Percentiles rank a stretch among this genome's conserved stretches.
These are phyloP conservation scores for Aureobasidium sp. DNA, from an alignment of 2,329 filamentous ascomycete genomes.

Conservation along the genomic window DNA sequence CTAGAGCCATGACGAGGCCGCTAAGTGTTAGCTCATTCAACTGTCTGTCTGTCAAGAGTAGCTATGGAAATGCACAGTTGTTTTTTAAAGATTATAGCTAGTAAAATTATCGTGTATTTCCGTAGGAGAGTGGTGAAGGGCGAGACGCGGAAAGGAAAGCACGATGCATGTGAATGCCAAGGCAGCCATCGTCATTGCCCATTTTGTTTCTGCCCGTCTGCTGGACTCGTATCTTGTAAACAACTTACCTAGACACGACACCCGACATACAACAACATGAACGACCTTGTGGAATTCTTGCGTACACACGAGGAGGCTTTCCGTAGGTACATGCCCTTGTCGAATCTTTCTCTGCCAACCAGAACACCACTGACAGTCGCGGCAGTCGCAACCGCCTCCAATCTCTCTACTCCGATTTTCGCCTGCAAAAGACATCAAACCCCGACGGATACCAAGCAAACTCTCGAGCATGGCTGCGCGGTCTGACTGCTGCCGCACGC, in stretches of 20 bases:
- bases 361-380: not conserved
- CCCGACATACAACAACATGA: not conserved
- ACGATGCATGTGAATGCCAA: constrained; percentile 12
- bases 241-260: not conserved
- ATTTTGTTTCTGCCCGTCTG: not conserved
- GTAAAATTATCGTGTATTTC: too few species aligned
- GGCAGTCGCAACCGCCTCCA: constrained; percentile 62
- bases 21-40: too few species aligned
- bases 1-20: too few species aligned
- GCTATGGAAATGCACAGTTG: too few species aligned
- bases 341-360: constrained; percentile 15
- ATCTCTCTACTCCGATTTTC: constrained; percentile 84
- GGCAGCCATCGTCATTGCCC: not conserved
- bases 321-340: constrained; percentile 32
- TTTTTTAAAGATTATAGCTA: too few species aligned
- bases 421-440: constrained; percentile 65
- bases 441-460: constrained; percentile 82
- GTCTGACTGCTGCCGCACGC: constrained; percentile 61
- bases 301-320: constrained; percentile 44
- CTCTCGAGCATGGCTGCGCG: constrained; percentile 68
- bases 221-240: not conserved
- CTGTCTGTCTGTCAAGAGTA: too few species aligned
- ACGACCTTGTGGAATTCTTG: constrained; percentile 56
- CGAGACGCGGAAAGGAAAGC: too few species aligned
- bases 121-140: too few species aligned